These are phyloP conservation scores for Solanum piurae DNA, from an alignment of 257 asterid genomes.

Conservation along the genomic window DNA sequence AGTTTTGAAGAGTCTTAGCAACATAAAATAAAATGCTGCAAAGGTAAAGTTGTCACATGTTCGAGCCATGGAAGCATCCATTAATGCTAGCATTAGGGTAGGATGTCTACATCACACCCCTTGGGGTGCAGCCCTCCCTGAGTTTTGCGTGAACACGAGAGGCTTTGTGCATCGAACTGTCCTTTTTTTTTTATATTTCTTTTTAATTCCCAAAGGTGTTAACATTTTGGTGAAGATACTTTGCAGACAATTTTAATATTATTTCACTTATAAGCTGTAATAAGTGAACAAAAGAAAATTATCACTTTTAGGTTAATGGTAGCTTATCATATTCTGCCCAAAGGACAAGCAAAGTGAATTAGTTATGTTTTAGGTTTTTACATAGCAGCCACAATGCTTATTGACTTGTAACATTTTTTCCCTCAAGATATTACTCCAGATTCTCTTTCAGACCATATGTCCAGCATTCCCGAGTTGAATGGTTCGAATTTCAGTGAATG, in stretches of 20 bases:
- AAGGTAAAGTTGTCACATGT: background rate
- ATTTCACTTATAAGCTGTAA: background rate
- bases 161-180: background rate
- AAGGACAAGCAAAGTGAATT: background rate
- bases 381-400: background rate
- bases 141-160: background rate
- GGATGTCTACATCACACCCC: background rate
- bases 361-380: background rate
- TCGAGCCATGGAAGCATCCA: background rate
- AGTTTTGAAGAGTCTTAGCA: background rate
- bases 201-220: background rate
- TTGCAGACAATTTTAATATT: background rate
- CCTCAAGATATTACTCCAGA: background rate
- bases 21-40: background rate
- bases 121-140: background rate
- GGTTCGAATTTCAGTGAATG: background rate
- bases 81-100: background rate
- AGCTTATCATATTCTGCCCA: background rate
- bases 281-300: background rate
- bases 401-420: background rate
- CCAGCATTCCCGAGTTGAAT: background rate
- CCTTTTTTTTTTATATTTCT: background rate
- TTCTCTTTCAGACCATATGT: background rate
- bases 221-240: background rate
- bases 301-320: background rate